Evolutionary conservation across 768 basidiomycete genomes (phyloP).

Genomic region (Kwoniella bestiolae): DNA sequence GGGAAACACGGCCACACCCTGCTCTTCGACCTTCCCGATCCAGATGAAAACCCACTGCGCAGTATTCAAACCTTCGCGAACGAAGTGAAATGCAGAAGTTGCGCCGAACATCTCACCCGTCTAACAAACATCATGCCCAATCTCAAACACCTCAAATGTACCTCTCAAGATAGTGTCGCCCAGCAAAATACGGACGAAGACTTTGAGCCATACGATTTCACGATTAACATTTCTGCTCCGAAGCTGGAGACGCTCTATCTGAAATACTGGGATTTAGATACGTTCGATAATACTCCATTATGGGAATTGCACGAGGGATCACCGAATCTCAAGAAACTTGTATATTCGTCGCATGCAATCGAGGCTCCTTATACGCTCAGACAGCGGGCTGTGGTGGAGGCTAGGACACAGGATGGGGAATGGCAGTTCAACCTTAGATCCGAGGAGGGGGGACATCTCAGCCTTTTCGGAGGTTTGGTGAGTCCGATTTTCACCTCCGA

Average conservation of each 20-base stretch:
- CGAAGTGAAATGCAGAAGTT: conserved; percentile 12
- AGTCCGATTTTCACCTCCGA: too few relatives aligned
- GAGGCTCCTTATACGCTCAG: background rate
- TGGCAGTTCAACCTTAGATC: background rate
- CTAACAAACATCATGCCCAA: background rate
- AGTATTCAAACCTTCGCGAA: background rate
- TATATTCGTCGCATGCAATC: background rate
- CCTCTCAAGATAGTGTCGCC: conserved; percentile 7
- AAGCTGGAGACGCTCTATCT: background rate
- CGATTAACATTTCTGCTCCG: background rate
- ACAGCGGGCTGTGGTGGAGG: background rate
- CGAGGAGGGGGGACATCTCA: background rate
- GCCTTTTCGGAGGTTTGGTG: background rate
- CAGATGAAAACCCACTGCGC: background rate
- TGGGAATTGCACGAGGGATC: background rate
- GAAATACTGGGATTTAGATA: conserved; percentile 1
- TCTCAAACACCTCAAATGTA: conserved; percentile 6
- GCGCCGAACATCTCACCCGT: conserved; percentile 7
- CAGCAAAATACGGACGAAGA: background rate
- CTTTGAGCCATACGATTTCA: conserved; percentile 7
- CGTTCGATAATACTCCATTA: background rate
- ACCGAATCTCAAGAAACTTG: background rate
- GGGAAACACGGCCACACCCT: background rate
- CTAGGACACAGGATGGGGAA: background rate
- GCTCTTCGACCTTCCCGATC: background rate